These are phyloP conservation scores for Rhynchospora pubera DNA, from an alignment of 176 grass and related monocot species.

Conservation along the genomic window DNA sequence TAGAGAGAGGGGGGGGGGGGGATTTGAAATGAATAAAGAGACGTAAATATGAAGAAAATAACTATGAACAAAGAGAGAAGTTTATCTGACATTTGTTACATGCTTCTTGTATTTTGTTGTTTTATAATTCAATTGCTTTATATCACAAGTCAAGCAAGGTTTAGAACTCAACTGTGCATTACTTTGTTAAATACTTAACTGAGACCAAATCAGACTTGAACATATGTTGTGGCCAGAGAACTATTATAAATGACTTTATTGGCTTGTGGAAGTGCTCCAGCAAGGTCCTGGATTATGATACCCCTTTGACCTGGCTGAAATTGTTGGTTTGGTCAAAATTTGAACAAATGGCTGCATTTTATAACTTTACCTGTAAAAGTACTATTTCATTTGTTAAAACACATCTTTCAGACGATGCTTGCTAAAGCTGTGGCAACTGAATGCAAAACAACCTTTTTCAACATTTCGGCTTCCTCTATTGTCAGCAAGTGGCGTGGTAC, in stretches of 20 bases:
- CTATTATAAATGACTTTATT: neutral
- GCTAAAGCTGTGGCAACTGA: constrained; percentile 96
- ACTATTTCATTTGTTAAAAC: constrained; percentile 11
- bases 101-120: neutral
- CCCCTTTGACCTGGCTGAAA: neutral
- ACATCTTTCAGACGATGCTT: constrained; percentile 82
- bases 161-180: neutral
- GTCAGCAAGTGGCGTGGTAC: constrained; percentile 95
- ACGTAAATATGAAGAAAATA: neutral
- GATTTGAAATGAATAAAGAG: neutral
- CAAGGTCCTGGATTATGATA: neutral
- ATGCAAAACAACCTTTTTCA: constrained; percentile 96
- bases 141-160: neutral
- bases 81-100: neutral
- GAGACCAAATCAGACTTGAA: neutral
- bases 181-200: no score
- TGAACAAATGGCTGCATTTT: constrained; percentile 14
- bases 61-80: neutral
- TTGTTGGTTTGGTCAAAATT: neutral
- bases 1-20: no score
- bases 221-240: neutral
- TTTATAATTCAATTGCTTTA: neutral
- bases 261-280: neutral
- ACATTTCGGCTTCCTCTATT: constrained; percentile 93
- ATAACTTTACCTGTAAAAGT: neutral